These are phyloP conservation scores for Calonectria montana DNA, from an alignment of 2,329 filamentous ascomycete species.

Conservation along the genomic window DNA sequence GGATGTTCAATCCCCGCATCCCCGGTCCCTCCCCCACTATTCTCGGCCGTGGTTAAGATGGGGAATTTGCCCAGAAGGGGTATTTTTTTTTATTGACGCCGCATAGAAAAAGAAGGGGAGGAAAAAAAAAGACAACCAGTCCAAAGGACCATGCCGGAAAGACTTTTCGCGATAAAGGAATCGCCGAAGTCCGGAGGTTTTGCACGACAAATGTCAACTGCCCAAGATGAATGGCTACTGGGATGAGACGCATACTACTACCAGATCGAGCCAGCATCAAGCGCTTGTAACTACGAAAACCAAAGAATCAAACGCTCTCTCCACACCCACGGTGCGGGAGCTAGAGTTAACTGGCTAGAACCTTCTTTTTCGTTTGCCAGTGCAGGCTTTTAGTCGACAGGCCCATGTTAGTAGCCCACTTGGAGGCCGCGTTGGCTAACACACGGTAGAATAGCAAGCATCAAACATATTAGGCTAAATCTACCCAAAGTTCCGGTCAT, in stretches of 20 bases:
- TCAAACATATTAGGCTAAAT: neutral
- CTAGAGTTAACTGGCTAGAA: neutral
- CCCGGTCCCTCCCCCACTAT: neutral
- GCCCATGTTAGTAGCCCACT: neutral
- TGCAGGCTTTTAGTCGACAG: neutral
- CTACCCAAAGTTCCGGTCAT: neutral
- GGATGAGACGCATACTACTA: neutral
- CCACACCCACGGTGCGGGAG: neutral
- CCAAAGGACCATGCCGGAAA: too few species aligned
- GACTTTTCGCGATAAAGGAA: too few species aligned
- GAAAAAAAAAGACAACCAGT: too few species aligned
- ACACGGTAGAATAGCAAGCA: neutral
- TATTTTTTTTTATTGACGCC: neutral
- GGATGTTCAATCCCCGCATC: neutral
- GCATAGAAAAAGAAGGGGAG: too few species aligned
- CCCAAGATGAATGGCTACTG: too few species aligned
- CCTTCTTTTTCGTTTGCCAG: neutral
- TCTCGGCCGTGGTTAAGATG: neutral
- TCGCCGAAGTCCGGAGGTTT: too few species aligned
- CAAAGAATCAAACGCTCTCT: neutral
- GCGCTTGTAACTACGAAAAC: neutral
- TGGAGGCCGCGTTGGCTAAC: neutral
- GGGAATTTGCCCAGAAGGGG: neutral
- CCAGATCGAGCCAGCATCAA: neutral
- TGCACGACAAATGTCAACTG: too few species aligned